These are phyloP conservation scores for Cercospora berteroae DNA, from an alignment of 2,329 filamentous ascomycete genomes.

Conservation along the genomic window DNA sequence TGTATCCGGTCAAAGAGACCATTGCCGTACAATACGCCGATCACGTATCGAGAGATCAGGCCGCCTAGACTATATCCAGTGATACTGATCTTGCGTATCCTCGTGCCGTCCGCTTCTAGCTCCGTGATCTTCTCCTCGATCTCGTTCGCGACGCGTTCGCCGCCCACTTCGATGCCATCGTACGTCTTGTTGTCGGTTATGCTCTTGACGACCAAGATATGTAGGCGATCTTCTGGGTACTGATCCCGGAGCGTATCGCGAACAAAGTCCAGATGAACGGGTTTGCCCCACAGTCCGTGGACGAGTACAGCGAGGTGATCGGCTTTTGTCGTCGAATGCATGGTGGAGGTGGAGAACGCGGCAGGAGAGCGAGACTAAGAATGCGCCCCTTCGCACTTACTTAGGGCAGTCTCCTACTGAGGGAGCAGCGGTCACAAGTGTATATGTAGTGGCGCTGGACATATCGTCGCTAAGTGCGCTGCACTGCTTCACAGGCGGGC, in stretches of 20 bases:
- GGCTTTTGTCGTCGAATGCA: conserved; percentile 21
- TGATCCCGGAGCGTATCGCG: conserved; percentile 63
- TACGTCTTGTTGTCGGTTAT: conserved; percentile 70
- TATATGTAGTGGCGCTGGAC: not conserved
- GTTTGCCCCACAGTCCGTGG: conserved; percentile 81
- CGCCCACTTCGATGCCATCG: conserved; percentile 67
- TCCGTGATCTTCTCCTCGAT: conserved; percentile 59
- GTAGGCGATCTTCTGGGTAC: conserved; percentile 61
- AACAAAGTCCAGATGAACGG: conserved; percentile 67
- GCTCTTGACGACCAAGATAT: conserved; percentile 69
- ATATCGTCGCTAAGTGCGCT: not conserved
- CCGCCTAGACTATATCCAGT: conserved; percentile 89
- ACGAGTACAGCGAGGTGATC: conserved; percentile 75
- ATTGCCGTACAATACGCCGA: conserved; percentile 78
- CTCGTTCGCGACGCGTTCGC: conserved; percentile 63
- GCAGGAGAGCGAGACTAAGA: not conserved
- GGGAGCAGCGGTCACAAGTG: not conserved
- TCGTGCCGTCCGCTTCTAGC: conserved; percentile 60
- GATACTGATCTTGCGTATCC: conserved; percentile 78
- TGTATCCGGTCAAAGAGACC: conserved; percentile 76
- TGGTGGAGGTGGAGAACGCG: conserved; percentile 5
- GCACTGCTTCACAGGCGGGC: not conserved
- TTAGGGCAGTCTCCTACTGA: not conserved
- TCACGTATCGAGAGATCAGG: conserved; percentile 78
- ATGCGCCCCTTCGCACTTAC: not conserved